Evolutionary conservation across 2,329 filamentous ascomycete species (phyloP).

Genomic region (Cryoendolithus antarcticus): DNA sequence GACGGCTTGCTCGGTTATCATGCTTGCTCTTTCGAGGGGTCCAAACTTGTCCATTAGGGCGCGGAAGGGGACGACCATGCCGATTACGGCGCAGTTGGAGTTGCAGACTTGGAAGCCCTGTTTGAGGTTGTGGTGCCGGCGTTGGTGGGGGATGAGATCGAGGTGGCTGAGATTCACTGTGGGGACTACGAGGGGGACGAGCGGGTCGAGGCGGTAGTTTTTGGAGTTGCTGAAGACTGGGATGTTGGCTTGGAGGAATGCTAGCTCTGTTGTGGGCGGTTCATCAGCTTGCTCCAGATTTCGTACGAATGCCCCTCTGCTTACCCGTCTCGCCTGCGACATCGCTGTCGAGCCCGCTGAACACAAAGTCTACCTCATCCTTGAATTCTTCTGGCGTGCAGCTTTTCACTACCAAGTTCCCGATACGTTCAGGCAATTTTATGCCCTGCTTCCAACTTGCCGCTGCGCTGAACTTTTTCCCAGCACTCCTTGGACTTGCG

Average conservation of each 20-base stretch:
- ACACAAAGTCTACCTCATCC: slow-evolving; percentile 81
- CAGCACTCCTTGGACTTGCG: slow-evolving; percentile 76
- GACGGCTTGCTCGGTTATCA: slow-evolving; percentile 91
- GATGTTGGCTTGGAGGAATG: slow-evolving; percentile 77
- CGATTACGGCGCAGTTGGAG: slow-evolving; percentile 95
- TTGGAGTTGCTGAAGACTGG: slow-evolving; percentile 96
- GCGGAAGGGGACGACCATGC: slow-evolving; percentile 86
- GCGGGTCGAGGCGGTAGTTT: slow-evolving; percentile 83
- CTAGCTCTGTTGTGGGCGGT: slow-evolving; percentile 53
- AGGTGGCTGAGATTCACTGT: slow-evolving; percentile 87
- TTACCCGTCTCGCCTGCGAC: slow-evolving; percentile 83
- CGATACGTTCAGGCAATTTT: slow-evolving; percentile 65
- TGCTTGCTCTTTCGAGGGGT: slow-evolving; percentile 58
- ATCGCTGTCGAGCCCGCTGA: slow-evolving; percentile 84
- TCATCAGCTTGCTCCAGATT: too few species aligned
- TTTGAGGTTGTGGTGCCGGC: slow-evolving; percentile 55
- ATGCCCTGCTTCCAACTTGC: slow-evolving; percentile 87
- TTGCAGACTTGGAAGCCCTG: slow-evolving; percentile 95
- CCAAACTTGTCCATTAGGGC: slow-evolving; percentile 84
- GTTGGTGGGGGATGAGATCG: slow-evolving; percentile 79
- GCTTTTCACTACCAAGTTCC: slow-evolving; percentile 70
- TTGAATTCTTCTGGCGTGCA: slow-evolving; percentile 72
- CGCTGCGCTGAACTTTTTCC: slow-evolving; percentile 89
- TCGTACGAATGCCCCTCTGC: slow-evolving; percentile 12
- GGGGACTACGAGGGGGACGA: slow-evolving; percentile 86